Conservation (phyloP, 306 rosid species). For the Vigna hirtella region DNA sequence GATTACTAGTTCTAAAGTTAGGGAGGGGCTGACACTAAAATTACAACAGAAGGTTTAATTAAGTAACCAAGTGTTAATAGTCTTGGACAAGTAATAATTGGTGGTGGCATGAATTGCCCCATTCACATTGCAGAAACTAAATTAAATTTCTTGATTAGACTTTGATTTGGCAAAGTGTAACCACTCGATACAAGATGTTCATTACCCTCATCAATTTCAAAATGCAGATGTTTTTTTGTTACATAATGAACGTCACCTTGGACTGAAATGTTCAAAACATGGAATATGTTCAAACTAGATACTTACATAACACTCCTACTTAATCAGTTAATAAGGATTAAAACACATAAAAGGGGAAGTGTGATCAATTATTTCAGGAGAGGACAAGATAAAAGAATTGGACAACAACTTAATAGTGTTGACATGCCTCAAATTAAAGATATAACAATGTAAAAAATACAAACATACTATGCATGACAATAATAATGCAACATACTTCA, state of each 20-base stretch:
- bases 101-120: neutral
- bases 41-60: neutral
- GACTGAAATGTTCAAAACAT: constrained; percentile 15
- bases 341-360: neutral
- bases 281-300: constrained; percentile 1
- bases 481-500: neutral
- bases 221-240: constrained; percentile 4
- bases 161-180: constrained; percentile 8
- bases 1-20: neutral
- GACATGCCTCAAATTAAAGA: neutral
- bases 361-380: neutral
- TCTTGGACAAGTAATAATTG: neutral
- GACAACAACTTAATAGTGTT: neutral
- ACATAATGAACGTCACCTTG: constrained; percentile 1
- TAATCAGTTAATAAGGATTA: neutral
- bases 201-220: constrained; percentile 18
- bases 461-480: neutral
- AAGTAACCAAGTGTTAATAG: neutral
- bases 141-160: neutral
- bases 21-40: neutral
- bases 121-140: constrained; percentile 24
- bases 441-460: neutral
- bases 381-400: neutral
- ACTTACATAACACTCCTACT: neutral
- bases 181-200: neutral